These are phyloP conservation scores for Hirsutella thompsonii DNA, from an alignment of 2,329 filamentous ascomycete genomes.

Conservation along the genomic window DNA sequence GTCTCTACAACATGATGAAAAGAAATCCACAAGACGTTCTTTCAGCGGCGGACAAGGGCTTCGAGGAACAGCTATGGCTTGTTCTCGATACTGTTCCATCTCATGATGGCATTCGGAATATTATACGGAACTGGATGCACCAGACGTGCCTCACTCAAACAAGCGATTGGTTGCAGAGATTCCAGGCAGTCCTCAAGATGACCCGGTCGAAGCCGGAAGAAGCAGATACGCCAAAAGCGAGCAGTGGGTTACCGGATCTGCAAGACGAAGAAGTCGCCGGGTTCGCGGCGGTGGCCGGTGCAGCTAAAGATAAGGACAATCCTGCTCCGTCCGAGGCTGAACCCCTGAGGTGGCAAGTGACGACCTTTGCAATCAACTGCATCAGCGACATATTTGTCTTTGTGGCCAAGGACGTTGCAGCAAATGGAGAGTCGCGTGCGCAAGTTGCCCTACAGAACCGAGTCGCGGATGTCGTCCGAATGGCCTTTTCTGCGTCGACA, in stretches of 20 bases:
- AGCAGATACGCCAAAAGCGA: constrained; percentile 31
- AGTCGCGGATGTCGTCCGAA: constrained; percentile 85
- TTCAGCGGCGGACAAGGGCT: constrained; percentile 56
- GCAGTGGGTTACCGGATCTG: constrained; percentile 54
- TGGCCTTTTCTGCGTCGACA: constrained; percentile 95
- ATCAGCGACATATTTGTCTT: constrained; percentile 71
- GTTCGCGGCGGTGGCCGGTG: constrained; percentile 66
- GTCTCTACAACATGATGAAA: constrained; percentile 91
- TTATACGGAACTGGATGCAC: constrained; percentile 85
- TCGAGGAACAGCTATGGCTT: constrained; percentile 89
- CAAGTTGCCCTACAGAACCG: constrained; percentile 68
- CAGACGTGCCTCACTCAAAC: constrained; percentile 78
- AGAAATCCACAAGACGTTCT: constrained; percentile 76
- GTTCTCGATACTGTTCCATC: constrained; percentile 66
- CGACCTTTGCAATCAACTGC: constrained; percentile 84
- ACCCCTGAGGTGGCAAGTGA: constrained; percentile 86
- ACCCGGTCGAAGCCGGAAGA: constrained; percentile 57
- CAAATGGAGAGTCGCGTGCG: constrained; percentile 66
- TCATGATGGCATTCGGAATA: constrained; percentile 71
- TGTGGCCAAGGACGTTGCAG: constrained; percentile 64
- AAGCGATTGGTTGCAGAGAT: constrained; percentile 73
- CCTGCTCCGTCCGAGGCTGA: constrained; percentile 56
- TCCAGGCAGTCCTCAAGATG: constrained; percentile 81
- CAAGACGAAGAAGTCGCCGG: constrained; percentile 95
- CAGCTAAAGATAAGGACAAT: constrained; percentile 40